phyloP scores from a whole-genome alignment of 139 green algal genomes.

The Chlorella sp. region DNA sequence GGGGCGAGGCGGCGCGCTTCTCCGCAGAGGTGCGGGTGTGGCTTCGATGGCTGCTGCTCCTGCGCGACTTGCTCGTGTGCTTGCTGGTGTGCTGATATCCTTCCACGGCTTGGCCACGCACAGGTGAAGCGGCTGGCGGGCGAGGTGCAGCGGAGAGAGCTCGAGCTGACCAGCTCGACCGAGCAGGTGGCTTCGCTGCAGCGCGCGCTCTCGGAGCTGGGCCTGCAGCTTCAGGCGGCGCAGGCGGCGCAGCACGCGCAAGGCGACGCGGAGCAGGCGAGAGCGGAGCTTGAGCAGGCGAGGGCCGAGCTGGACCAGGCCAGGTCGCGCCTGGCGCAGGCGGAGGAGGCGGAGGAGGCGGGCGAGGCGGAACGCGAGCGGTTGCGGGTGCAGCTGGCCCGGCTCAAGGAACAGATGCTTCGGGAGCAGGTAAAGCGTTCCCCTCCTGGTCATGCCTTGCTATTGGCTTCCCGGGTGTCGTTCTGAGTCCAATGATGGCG shows the following conservation, averaged over 20 bases:
- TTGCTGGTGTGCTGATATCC: no score
- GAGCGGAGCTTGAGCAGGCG: not conserved
- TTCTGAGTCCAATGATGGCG: no score
- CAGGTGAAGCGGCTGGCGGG: not conserved
- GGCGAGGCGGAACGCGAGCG: not conserved
- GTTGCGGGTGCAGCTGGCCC: slow-evolving; percentile 24
- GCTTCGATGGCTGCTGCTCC: no score
- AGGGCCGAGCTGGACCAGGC: not conserved
- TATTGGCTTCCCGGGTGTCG: no score
- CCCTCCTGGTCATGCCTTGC: no score
- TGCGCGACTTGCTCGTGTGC: no score
- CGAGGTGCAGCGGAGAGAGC: not conserved
- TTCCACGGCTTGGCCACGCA: no score
- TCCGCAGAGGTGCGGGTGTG: not conserved
- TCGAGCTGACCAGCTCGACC: not conserved
- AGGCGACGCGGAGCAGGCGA: no score
- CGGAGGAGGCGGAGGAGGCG: not conserved
- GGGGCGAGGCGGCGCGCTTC: not conserved
- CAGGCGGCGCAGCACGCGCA: not conserved
- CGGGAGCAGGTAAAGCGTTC: slow-evolving; percentile 40
- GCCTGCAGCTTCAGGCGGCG: not conserved
- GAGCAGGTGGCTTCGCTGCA: not conserved
- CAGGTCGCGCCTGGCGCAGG: not conserved
- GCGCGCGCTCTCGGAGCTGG: not conserved
- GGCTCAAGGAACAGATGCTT: slow-evolving; percentile 54